Evolutionary conservation across 1,139 yeast species (phyloP).

Genomic region (Pichia sp.): DNA sequence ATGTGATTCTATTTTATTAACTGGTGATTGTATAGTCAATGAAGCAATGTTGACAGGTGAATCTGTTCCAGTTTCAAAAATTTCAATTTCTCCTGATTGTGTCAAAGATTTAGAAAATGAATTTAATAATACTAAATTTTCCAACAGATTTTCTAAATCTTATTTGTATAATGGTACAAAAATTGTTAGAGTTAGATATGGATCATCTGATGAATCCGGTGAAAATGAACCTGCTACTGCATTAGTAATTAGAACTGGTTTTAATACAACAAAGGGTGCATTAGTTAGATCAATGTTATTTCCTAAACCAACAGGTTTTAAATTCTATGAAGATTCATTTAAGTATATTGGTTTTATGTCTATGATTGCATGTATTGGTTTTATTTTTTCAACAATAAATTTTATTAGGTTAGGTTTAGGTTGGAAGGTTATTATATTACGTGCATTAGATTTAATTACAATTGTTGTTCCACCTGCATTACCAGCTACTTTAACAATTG

Average conservation of each 20-base stretch:
- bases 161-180: conserved; percentile 85
- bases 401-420: conserved; percentile 73
- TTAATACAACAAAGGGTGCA: conserved; percentile 94
- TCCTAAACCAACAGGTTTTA: conserved; percentile 91
- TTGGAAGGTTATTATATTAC: conserved; percentile 60
- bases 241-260: conserved; percentile 83
- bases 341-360: conserved; percentile 95
- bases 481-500: conserved; percentile 95
- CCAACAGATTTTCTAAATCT: conserved; percentile 63
- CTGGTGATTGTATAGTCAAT: conserved; percentile 91
- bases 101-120: conserved; percentile 50
- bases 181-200: conserved; percentile 71
- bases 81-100: conserved; percentile 58
- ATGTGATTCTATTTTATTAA: conserved; percentile 78
- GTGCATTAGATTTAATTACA: conserved; percentile 91
- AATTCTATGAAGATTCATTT: conserved; percentile 89
- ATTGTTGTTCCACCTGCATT: conserved; percentile 98
- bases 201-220: conserved; percentile 31
- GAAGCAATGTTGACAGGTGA: conserved; percentile 63
- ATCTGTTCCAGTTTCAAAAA: conserved; percentile 89
- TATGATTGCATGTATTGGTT: conserved; percentile 75
- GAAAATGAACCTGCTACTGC: conserved; percentile 75
- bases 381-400: conserved; percentile 73
- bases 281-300: conserved; percentile 90
- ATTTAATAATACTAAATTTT: conserved; percentile 48